Evolutionary conservation across 164 flowering plant genomes (phyloP).

Genomic region (Aristolochia californica): DNA sequence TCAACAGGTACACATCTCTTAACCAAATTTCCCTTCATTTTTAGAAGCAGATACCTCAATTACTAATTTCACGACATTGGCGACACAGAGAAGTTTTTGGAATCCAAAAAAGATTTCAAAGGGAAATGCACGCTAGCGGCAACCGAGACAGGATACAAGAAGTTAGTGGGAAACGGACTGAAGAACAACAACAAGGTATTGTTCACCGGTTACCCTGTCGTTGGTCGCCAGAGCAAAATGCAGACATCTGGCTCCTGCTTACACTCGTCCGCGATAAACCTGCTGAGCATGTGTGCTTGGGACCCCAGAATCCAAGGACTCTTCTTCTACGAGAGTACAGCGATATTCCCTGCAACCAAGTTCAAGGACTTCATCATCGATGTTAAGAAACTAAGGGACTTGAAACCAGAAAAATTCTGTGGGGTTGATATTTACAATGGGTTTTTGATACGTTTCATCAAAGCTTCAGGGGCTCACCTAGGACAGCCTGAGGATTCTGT

Average conservation of each 20-base stretch:
- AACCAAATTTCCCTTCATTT: background rate
- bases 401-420: slow-evolving; percentile 57
- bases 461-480: slow-evolving; percentile 51
- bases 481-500: slow-evolving; percentile 76
- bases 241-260: slow-evolving; percentile 86
- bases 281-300: slow-evolving; percentile 54
- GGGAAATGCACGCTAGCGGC: slow-evolving; percentile 71
- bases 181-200: slow-evolving; percentile 51
- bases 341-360: slow-evolving; percentile 45
- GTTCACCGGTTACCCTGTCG: slow-evolving; percentile 82
- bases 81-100: slow-evolving; percentile 58
- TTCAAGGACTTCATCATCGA: slow-evolving; percentile 52
- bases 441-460: slow-evolving; percentile 56
- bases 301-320: slow-evolving; percentile 77
- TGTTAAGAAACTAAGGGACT: slow-evolving; percentile 51
- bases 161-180: slow-evolving; percentile 55
- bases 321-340: slow-evolving; percentile 76
- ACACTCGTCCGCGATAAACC: slow-evolving; percentile 29
- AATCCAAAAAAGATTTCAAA: slow-evolving; percentile 23
- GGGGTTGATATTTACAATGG: slow-evolving; percentile 78
- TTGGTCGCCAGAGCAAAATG: slow-evolving; percentile 68
- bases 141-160: slow-evolving; percentile 38
- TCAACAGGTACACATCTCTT: slow-evolving; percentile 34
- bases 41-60: background rate
- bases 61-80: background rate